These are phyloP conservation scores for Penicillium hesseltinei DNA, from an alignment of 2,329 filamentous ascomycete species.

Conservation along the genomic window DNA sequence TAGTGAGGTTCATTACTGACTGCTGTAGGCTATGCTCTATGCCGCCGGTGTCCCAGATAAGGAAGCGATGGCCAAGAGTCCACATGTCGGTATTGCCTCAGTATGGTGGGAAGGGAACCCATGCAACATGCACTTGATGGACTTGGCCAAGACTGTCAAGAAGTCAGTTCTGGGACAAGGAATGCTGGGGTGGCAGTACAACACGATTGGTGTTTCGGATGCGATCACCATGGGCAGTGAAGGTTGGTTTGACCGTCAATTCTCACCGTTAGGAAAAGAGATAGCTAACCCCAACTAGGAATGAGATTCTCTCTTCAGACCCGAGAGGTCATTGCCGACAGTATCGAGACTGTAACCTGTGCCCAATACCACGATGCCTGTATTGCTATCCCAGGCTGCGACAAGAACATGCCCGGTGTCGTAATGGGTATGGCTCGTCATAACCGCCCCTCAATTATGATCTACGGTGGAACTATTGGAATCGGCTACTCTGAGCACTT, in stretches of 20 bases:
- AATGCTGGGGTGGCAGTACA: conserved; percentile 94
- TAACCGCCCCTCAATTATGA: conserved; percentile 90
- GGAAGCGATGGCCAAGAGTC: conserved; percentile 82
- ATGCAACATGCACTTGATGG: conserved; percentile 78
- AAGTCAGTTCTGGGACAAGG: conserved; percentile 73
- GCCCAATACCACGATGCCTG: conserved; percentile 92
- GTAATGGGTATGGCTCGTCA: conserved; percentile 88
- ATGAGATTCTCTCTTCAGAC: conserved; percentile 93
- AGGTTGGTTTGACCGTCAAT: conserved; percentile 51
- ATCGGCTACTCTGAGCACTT: conserved; percentile 79
- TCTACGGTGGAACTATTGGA: conserved; percentile 88
- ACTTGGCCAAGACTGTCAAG: conserved; percentile 85
- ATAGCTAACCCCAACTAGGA: conserved; percentile 50
- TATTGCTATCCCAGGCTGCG: conserved; percentile 88
- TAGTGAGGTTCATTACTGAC: conserved; percentile 3
- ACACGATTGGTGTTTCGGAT: conserved; percentile 85
- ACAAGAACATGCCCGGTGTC: conserved; percentile 97
- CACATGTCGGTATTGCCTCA: conserved; percentile 85
- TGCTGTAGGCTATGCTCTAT: conserved; percentile 80
- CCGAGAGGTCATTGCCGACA: conserved; percentile 89
- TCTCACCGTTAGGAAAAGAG: conserved; percentile 14
- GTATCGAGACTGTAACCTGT: conserved; percentile 87
- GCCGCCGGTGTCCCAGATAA: conserved; percentile 82
- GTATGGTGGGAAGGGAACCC: conserved; percentile 99
- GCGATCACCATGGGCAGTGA: conserved; percentile 95